A percentile compares a stretch with the other conserved stretches of the same genome.
These are phyloP conservation scores for Candida morakotiae DNA, from an alignment of 805 yeast genomes.

Conservation along the genomic window DNA sequence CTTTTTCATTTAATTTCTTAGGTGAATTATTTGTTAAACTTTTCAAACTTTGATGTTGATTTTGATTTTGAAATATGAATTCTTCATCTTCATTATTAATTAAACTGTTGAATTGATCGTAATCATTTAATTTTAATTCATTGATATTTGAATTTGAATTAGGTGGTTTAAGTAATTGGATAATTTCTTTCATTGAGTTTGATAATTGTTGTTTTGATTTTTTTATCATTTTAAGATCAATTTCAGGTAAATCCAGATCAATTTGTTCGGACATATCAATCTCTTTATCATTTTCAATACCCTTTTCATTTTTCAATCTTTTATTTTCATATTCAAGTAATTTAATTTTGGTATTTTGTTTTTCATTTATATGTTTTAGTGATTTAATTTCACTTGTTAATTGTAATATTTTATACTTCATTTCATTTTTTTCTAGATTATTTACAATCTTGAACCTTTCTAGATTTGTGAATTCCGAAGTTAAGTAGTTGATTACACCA, in stretches of 20 bases:
- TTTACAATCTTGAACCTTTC: slow-evolving; percentile 43
- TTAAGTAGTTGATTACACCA: slow-evolving; percentile 56
- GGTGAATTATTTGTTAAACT: slow-evolving; percentile 8
- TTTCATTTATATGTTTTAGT: slow-evolving; percentile 37
- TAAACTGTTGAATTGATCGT: slow-evolving; percentile 14
- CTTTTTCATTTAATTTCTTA: neutral
- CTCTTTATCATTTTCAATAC: neutral
- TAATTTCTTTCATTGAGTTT: slow-evolving; percentile 33
- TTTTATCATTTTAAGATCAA: slow-evolving; percentile 29
- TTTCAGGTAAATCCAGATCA: slow-evolving; percentile 22
- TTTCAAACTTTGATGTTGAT: neutral
- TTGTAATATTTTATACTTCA: slow-evolving; percentile 49
- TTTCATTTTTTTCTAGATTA: slow-evolving; percentile 49
- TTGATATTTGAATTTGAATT: slow-evolving; percentile 15
- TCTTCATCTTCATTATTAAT: slow-evolving; percentile 7
- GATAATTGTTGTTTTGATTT: slow-evolving; percentile 29
- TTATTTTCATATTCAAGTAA: slow-evolving; percentile 29
- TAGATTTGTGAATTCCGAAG: slow-evolving; percentile 51
- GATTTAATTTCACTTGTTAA: slow-evolving; percentile 51
- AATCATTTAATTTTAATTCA: slow-evolving; percentile 19
- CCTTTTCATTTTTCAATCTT: slow-evolving; percentile 5
- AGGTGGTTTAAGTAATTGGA: slow-evolving; percentile 29
- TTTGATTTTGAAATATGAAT: slow-evolving; percentile 3
- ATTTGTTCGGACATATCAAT: neutral
- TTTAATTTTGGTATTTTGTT: slow-evolving; percentile 35